Evolutionary conservation across 768 basidiomycete species (phyloP), one percentile per base, ranked within the genome.

Genomic region (Leucocoprinus birnbaumii): DNA sequence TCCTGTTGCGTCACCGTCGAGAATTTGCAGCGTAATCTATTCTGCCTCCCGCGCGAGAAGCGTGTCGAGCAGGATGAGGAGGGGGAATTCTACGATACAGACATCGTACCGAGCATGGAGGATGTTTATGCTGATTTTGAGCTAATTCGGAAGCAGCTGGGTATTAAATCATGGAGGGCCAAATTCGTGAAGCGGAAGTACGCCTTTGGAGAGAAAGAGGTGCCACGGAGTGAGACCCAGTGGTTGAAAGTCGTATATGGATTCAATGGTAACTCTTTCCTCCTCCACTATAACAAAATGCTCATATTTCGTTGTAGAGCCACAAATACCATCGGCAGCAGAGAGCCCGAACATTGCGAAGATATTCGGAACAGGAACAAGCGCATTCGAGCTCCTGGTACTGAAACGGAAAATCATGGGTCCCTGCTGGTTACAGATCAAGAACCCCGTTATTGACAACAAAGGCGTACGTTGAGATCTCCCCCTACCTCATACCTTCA

Each of bases 351-450:
- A 91, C 48, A 95, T 98, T 66, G 78, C 84, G 31, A 84, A 82
- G 54, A 86, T 98, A 10, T 89, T 98, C 61, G 97, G 97, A 11
- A 89, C 95, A 2, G 94, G 85, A 60, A 96, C 94, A 4, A 91
- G 75, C 50, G 89, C 96, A 0, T 99, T 99, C 62, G 97, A 98
- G 67, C 74, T 93, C 9, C 81, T 99, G 18, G 95, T 94, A 2
- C 62, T 98, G 44, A 98, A 98, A 69, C 85, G 94, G 27, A 97
- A 95, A 72, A 97, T 98, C 55, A 98, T 98, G 94, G 97, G 97
- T 0, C 95, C 97, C 0, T 98, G 97, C 66, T 99, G 97, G 97
- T 74, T 99, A 43, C 80, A 87, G 53, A 80, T 99, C 58, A 87
- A 88, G 70, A 80, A 87, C 44, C 87, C 89, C 1, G 71, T 78